Conservation (phyloP, 768 basidiomycete genomes). For the Mycena amicta region DNA sequence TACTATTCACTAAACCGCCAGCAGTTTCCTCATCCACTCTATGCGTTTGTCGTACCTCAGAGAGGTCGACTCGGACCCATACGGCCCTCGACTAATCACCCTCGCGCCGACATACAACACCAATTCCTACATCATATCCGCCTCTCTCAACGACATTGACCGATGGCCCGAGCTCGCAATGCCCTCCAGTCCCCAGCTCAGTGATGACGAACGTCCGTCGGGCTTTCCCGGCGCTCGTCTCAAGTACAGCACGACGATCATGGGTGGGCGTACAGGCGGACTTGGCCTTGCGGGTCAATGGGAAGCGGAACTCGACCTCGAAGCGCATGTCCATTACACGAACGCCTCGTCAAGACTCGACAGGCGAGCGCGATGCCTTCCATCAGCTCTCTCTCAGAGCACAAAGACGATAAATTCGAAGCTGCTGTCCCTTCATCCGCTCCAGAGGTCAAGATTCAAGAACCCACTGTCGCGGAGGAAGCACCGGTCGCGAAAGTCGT, state of each 20-base stretch:
- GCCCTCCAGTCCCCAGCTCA: conserved; percentile 71
- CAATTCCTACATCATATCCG: conserved; percentile 82
- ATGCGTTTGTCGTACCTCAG: conserved; percentile 88
- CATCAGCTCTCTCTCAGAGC: conserved; percentile 30
- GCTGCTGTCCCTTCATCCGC: conserved; percentile 27
- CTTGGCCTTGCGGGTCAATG: conserved; percentile 78
- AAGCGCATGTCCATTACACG: conserved; percentile 45
- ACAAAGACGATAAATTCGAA: conserved; percentile 28
- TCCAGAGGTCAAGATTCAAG: conserved; percentile 44
- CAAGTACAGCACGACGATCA: conserved; percentile 88
- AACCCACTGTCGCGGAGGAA: conserved; percentile 43
- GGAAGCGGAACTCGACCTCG: conserved; percentile 57
- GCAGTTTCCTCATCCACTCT: conserved; percentile 76
- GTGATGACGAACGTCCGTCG: conserved; percentile 64
- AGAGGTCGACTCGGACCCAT: conserved; percentile 77
- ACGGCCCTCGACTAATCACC: conserved; percentile 79
- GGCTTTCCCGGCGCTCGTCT: conserved; percentile 57
- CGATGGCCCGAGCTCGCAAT: conserved; percentile 84
- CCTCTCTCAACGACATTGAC: conserved; percentile 75
- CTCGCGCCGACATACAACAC: conserved; percentile 75
- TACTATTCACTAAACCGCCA: background rate
- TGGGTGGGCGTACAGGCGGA: conserved; percentile 72
- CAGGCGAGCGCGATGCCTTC: conserved; percentile 31
- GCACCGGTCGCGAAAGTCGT: conserved; percentile 51
- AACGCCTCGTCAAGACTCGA: conserved; percentile 36